Base-by-base conservation (phyloP, 2,329 filamentous ascomycete species). In the Pezicula radicicola region DNA sequence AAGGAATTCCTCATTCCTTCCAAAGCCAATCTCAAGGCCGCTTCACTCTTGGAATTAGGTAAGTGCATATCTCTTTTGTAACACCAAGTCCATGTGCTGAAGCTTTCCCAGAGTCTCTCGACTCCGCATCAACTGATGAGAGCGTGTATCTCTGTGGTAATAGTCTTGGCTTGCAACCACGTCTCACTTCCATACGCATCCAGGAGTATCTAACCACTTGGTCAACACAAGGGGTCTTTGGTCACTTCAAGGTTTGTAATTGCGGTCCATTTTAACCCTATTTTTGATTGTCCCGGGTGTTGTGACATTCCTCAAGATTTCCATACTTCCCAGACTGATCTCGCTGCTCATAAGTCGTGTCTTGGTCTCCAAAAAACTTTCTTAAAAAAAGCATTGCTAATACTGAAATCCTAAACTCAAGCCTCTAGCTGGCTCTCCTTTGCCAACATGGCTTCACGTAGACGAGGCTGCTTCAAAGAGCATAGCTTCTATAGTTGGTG, bases 121-220 rank as follows among this genome's bases (percentile, higher is more conserved):
- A 55, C 47, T 46, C 54, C 9, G 52, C 55, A 46, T 55, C 58
- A 54, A 46, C 46, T 52, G 60, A 62, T 42, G 41, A 53, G 13
- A 56, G 79, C 61, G 83, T 87, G 54, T 93, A 93, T 63, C 77
- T 93, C 40, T 91, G 88, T 63, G 89, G 89, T 37, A 92, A 92
- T 68, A 91, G 88, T 0, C 76, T 93, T 4, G 89, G 89, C 21
- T 75, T 91, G 15, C 89, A 92, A 65, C 88, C 89, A 42, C 80
- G 76, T 55, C 75, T 78, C 51, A 88, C 85, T 2, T 75, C 77
- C 37, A 75, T 76, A 37, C 86, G 89, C 52, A 77, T 92, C 61
- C 75, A 82, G 53, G 78, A 84, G 49, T 89, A 91, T 64, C 77
- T 92, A 28, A 75, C 80, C 36, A 87, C 87, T 25, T 93, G 89